A percentile compares a stretch with the other conserved stretches of the same genome.
Conservation (phyloP, 768 basidiomycete genomes). For the Russula foetens region DNA sequence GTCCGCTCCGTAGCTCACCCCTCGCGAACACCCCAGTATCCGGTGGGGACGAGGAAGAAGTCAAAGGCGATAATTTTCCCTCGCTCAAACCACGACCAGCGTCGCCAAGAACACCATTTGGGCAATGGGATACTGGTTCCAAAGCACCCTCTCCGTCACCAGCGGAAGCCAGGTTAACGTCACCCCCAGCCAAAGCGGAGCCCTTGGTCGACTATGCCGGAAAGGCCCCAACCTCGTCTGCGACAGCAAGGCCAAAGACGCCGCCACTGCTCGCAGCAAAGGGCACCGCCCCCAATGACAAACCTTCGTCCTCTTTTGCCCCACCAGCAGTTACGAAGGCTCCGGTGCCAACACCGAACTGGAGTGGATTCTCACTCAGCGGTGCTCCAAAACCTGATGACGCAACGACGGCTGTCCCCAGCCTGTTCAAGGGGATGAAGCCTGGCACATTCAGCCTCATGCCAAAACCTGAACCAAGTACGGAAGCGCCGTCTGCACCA, state of each 20-base stretch:
- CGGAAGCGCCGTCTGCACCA: background rate
- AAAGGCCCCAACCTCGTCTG: conserved; percentile 18
- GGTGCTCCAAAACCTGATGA: background rate
- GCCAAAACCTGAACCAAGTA: conserved; percentile 3
- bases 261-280: conserved; percentile 25
- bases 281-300: background rate
- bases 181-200: conserved; percentile 3
- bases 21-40: conserved; percentile 45
- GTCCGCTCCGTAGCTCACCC: conserved; percentile 71
- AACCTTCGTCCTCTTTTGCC: background rate
- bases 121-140: conserved; percentile 15
- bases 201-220: background rate
- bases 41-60: conserved; percentile 38
- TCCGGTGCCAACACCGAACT: background rate
- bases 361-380: background rate
- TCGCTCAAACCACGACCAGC: conserved; percentile 31
- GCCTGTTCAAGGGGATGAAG: background rate
- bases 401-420: background rate
- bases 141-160: background rate
- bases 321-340: background rate
- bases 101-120: conserved; percentile 34
- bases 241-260: conserved; percentile 37
- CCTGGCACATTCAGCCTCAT: background rate
- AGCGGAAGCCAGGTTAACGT: conserved; percentile 4
- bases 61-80: conserved; percentile 21